Evolutionary conservation across 768 basidiomycete genomes (phyloP).

Genomic region (Floccularia luteovirens): DNA sequence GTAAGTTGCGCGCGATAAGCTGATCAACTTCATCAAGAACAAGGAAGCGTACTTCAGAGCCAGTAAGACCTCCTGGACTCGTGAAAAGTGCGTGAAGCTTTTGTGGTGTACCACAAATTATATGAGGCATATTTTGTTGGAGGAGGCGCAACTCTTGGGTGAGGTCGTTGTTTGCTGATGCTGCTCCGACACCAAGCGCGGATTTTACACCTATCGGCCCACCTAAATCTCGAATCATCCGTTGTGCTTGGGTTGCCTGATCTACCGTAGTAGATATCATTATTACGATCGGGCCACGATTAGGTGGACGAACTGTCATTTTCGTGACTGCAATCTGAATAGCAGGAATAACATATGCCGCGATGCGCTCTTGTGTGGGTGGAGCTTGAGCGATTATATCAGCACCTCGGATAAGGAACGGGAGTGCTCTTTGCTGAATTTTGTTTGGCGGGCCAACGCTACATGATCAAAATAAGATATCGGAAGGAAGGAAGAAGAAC

Average conservation of each 20-base stretch:
- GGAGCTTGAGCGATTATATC: constrained; percentile 99
- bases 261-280: constrained; percentile 98
- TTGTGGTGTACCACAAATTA: constrained; percentile 96
- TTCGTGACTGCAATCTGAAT: constrained; percentile 76
- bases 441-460: constrained; percentile 98
- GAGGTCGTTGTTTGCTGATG: constrained; percentile 53
- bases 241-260: constrained; percentile 95
- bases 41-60: constrained; percentile 85
- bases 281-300: constrained; percentile 79
- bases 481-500: too few species aligned
- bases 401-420: constrained; percentile 87
- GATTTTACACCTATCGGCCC: constrained; percentile 89
- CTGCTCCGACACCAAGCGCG: constrained; percentile 79
- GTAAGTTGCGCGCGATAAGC: constrained; percentile 91
- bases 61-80: constrained; percentile 64
- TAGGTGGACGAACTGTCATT: constrained; percentile 41
- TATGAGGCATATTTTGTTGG: constrained; percentile 89
- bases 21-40: constrained; percentile 98
- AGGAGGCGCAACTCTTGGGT: constrained; percentile 75
- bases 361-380: constrained; percentile 96
- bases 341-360: constrained; percentile 91
- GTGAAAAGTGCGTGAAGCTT: constrained; percentile 92
- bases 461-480: constrained; percentile 4
- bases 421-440: constrained; percentile 94
- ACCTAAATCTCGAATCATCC: constrained; percentile 92